Percentiles rank a stretch among this genome's conserved stretches.
These are phyloP conservation scores for Chrysanthemum lavandulifolium DNA, from an alignment of 129 eudicot genomes.

Conservation along the genomic window DNA sequence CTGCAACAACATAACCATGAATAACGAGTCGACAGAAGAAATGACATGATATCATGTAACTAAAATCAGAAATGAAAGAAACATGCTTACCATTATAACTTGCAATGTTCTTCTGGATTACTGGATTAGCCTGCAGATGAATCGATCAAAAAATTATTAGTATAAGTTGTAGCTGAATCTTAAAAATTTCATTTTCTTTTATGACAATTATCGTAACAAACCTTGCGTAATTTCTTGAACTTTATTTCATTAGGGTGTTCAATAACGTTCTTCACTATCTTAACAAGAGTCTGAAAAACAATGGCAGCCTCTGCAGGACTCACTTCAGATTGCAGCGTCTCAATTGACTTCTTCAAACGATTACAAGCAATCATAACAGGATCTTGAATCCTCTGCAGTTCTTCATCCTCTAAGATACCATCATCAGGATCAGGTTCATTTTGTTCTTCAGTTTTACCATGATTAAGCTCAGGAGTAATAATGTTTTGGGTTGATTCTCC, in stretches of 20 bases:
- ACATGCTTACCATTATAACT: conserved; percentile 57
- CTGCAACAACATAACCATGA: conserved; percentile 37
- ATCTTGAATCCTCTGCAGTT: conserved; percentile 76
- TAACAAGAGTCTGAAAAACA: conserved; percentile 69
- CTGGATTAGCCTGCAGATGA: conserved; percentile 70
- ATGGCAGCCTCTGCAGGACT: conserved; percentile 42
- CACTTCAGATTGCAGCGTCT: conserved; percentile 63
- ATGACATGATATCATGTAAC: not conserved
- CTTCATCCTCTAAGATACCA: conserved; percentile 36
- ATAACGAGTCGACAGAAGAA: not conserved
- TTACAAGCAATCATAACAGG: conserved; percentile 58
- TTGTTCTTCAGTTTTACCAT: conserved; percentile 20
- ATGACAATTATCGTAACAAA: conserved; percentile 22
- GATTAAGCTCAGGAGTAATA: conserved; percentile 30
- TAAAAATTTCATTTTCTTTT: not conserved
- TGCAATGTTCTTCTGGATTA: conserved; percentile 69
- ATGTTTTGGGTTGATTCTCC: conserved; percentile 11
- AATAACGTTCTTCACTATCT: conserved; percentile 75
- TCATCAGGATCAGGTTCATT: conserved; percentile 61
- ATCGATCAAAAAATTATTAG: not conserved
- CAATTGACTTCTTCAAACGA: conserved; percentile 62
- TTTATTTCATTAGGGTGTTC: conserved; percentile 79
- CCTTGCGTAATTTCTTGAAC: conserved; percentile 85
- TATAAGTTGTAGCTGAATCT: not conserved
- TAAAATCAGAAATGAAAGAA: not conserved